Evolutionary conservation across 192 early-diverging fungal species (phyloP), one percentile per base, ranked within the genome.

Genomic region (Chytriomyces sp.): DNA sequence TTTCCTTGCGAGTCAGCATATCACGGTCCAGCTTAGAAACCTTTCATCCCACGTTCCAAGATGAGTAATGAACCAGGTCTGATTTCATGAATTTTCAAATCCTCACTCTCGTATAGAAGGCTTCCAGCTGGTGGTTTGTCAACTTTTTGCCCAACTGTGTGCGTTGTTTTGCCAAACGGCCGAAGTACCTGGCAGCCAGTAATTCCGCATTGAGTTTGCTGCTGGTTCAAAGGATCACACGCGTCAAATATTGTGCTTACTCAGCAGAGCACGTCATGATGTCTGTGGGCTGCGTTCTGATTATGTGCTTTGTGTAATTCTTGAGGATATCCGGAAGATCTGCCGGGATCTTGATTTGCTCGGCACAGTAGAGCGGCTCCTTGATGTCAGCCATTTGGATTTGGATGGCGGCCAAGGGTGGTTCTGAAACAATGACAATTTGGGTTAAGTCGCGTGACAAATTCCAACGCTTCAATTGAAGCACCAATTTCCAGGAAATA

Each of bases 311-410:
- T 5, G 84, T 74, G 64, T 84, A 85, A 75, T 81, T 84, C 55
- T 84, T 84, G 26, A 85, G 59, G 32, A 85, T 84, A 61, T 84
- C 82, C 3, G 84, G 84, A 12, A 85, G 69, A 36, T 81, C 81
- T n/a, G 82, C 70, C 44, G 84, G 84, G 60, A 85, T 85, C 36
- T 72, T 71, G 58, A 85, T 84, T 70, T 85, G 84, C 65, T 85
- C 84, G 41, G 80, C 80, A 26, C 73, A 80, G 62, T 84, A 85
- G 64, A 85, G 75, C 10, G 80, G 59, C 5, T 74, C 78, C 63
- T 65, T 65, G 44, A 65, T 65, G 22, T 65, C 44, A 19, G 63
- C 63, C 63, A 65, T 65, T n/a, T n/a, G n/a, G n/a, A n/a, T n/a
- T n/a, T n/a, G n/a, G n/a, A n/a, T n/a, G n/a, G n/a, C n/a, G n/a